Evolutionary conservation across 768 basidiomycete species (phyloP).

Genomic region (Amanita exitialis): DNA sequence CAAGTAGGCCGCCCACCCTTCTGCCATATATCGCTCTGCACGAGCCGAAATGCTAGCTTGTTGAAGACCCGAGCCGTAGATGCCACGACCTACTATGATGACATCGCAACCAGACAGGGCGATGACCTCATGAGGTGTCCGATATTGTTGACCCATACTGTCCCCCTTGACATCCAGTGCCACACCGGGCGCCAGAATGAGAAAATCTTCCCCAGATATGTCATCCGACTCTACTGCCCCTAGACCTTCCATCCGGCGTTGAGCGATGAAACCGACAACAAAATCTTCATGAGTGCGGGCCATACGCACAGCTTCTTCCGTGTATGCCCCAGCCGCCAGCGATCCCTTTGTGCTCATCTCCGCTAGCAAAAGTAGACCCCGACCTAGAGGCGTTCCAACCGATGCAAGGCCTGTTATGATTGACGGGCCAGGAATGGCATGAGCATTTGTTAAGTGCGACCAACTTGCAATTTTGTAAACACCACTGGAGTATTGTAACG

Average conservation of each 20-base stretch:
- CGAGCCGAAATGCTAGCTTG: conserved; percentile 44
- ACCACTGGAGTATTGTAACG: conserved; percentile 88
- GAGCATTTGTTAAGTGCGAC: conserved; percentile 97
- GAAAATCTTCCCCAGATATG: conserved; percentile 60
- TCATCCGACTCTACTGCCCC: conserved; percentile 27
- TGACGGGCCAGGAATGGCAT: conserved; percentile 92
- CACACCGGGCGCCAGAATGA: conserved; percentile 90
- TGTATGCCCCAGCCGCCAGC: conserved; percentile 78
- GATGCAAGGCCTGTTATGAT: conserved; percentile 84
- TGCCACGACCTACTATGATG: conserved; percentile 94
- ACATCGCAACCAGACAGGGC: conserved; percentile 81
- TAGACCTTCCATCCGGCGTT: conserved; percentile 69
- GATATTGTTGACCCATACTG: conserved; percentile 89
- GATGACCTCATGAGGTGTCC: conserved; percentile 81
- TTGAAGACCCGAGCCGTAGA: conserved; percentile 60
- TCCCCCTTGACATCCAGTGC: conserved; percentile 75
- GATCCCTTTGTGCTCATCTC: conserved; percentile 94
- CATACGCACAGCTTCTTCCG: conserved; percentile 77
- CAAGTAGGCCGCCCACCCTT: conserved; percentile 89
- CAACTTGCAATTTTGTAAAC: conserved; percentile 90
- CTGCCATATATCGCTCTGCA: conserved; percentile 75
- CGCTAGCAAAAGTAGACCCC: conserved; percentile 85
- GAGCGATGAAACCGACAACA: conserved; percentile 95
- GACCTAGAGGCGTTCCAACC: conserved; percentile 73
- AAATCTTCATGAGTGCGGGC: conserved; percentile 75